Evolutionary conservation across 495 filamentous ascomycete genomes (phyloP), one percentile per base, ranked within the genome.

Genomic region (Parathielavia appendiculata): DNA sequence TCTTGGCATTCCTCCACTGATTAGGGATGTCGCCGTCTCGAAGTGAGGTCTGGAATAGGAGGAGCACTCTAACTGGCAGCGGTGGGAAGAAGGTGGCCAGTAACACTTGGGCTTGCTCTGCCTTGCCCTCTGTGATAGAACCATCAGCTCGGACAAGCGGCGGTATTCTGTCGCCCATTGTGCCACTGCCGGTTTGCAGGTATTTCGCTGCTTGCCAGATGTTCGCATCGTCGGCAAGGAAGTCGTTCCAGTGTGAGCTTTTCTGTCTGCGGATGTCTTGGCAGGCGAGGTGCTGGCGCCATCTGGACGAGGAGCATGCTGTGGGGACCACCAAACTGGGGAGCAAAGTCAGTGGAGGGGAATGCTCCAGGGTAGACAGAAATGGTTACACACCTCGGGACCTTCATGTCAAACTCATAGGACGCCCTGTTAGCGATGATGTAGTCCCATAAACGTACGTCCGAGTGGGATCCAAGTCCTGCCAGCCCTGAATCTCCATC

Each of bases 201-300:
- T 54, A 45, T 34, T 45, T 53, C 30, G 52, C 30, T 40, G 51
- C 51, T 43, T 41, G 34, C 51, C 36, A 53, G 34, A 53, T 53
- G 35, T 53, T 53, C 4, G 35, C 35, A 19, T 53, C 36, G 36
- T 53, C 34, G 19, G 51, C 36, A n/a, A 53, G 51, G 34, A 53
- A 46, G 17, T 46, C 43, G 43, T 47, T 47, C 44, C 16, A 26
- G 8, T 47, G 9, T 12, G 20, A 26, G 19, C 49, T 51, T 16
- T 38, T 51, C 16, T 38, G 17, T 51, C 16, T 51, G 17, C 6
- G 45, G 45, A 9, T 22, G n/a, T n/a, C n/a, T n/a, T n/a, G n/a
- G n/a, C n/a, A n/a, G n/a, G n/a, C n/a, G n/a, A n/a, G n/a, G n/a
- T n/a, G n/a, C n/a, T n/a, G n/a, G n/a, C n/a, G n/a, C n/a, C n/a